Conservation (phyloP, 306 rosid species). For the Begonia masoniana region DNA sequence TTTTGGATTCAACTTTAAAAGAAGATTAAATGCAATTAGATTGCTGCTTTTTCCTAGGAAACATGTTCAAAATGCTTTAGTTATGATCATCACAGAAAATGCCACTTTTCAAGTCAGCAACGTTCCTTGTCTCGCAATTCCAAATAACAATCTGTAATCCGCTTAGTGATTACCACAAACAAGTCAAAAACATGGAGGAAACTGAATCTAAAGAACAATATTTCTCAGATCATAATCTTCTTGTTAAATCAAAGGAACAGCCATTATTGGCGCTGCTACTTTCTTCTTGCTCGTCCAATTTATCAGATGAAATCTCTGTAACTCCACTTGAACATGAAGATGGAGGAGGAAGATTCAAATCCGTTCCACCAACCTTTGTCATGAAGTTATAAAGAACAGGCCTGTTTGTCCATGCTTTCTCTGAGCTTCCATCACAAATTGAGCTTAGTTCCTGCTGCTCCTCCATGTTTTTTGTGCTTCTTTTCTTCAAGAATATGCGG, state of each 20-base stretch:
- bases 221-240: not conserved
- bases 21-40: no score
- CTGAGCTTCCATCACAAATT: not conserved
- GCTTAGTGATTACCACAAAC: no score
- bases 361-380: not conserved
- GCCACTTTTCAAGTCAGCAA: no score
- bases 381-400: conserved; percentile 2
- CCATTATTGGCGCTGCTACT: conserved; percentile 4
- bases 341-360: conserved; percentile 8
- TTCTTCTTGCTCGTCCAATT: conserved; percentile 5
- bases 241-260: not conserved
- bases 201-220: no score
- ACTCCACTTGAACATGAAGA: conserved; percentile 10
- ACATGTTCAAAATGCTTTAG: no score
- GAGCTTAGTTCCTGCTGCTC: not conserved
- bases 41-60: no score
- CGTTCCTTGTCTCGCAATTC: no score
- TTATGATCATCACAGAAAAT: no score
- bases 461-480: not conserved
- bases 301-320: conserved; percentile 6
- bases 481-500: conserved; percentile 6
- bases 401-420: not conserved
- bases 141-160: no score
- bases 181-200: no score
- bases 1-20: no score